Evolutionary conservation across 1,284 basidiomycete species (phyloP).

Genomic region (Ceraceosorus guamensis): DNA sequence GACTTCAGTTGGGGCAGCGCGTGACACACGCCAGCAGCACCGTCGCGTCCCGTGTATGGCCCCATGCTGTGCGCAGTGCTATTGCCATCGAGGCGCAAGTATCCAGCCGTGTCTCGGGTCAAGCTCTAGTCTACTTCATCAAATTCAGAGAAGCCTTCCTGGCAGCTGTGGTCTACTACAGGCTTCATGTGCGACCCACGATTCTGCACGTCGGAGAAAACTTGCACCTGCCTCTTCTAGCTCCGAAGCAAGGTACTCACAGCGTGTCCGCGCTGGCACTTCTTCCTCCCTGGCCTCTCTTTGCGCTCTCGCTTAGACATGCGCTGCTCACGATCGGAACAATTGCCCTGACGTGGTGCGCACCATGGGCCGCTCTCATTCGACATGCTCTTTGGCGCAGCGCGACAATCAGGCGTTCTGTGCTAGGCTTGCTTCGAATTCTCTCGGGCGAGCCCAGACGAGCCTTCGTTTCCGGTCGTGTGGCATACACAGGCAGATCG

Average conservation of each 20-base stretch:
- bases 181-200: neutral
- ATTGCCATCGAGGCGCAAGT: neutral
- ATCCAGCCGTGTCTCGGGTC: neutral
- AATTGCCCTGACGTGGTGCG: constrained; percentile 42
- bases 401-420: constrained; percentile 24
- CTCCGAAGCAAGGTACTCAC: neutral
- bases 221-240: neutral
- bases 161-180: neutral
- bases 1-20: neutral
- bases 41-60: neutral
- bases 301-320: constrained; percentile 34
- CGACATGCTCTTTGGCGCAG: constrained; percentile 44
- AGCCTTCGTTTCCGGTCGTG: neutral
- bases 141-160: too few species aligned
- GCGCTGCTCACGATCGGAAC: constrained; percentile 36
- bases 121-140: too few species aligned
- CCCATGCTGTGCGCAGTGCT: neutral
- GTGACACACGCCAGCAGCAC: neutral
- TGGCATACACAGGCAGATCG: neutral
- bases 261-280: constrained; percentile 3
- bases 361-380: constrained; percentile 43
- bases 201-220: neutral
- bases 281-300: constrained; percentile 43
- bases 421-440: neutral
- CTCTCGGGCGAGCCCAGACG: constrained; percentile 1